Evolutionary conservation across 805 yeast genomes (phyloP), one percentile per base, ranked within the genome.

Genomic region (Spencermartinsiella europaea): DNA sequence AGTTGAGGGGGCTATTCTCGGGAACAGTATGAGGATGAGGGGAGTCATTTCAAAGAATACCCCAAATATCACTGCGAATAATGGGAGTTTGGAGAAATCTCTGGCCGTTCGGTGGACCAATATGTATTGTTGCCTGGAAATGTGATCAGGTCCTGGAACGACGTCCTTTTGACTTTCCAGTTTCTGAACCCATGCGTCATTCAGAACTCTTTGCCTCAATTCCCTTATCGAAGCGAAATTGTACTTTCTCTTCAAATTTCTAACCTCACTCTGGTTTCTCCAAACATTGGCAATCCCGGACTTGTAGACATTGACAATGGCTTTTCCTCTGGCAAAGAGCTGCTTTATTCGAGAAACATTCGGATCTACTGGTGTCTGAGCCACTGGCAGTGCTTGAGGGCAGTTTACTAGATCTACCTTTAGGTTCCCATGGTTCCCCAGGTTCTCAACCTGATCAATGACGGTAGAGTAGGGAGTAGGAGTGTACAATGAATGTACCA

Each of bases 1-100:
- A 0, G 85, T 81, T 49, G 73, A 73, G 0, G 87, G 89, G 2
- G 82, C 71, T 12, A 81, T 54, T 35, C 70, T 70, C 0, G 89
- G 88, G 40, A 80, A 63, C 1, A 67, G 49, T 45, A 69, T 72
- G 48, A 82, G 73, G 4, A 81, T 49, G 0, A 76, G 40, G 1
- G 85, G 77, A 0, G 85, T 78, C 41, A 68, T 52, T 54, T 82
- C 88, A 58, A 78, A 77, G 49, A 78, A 73, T 1, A 80, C 55
- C n/a, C 73, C 61, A 49, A 79, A 74, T 1, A 80, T 54, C 1
- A 76, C 55, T 0, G 74, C 83, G 66, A 82, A 82, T n/a, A 71
- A 22, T 3, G 87, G 87, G 21, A 82, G 63, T 57, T 77, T 79
- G 25, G 56, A 49, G 40, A 75, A 63, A 56, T 82, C 85, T 1